A percentile compares a stretch with the other conserved stretches of the same genome.
These are phyloP conservation scores for Jacaranda copaia DNA, from an alignment of 257 asterid genomes.

Conservation along the genomic window DNA sequence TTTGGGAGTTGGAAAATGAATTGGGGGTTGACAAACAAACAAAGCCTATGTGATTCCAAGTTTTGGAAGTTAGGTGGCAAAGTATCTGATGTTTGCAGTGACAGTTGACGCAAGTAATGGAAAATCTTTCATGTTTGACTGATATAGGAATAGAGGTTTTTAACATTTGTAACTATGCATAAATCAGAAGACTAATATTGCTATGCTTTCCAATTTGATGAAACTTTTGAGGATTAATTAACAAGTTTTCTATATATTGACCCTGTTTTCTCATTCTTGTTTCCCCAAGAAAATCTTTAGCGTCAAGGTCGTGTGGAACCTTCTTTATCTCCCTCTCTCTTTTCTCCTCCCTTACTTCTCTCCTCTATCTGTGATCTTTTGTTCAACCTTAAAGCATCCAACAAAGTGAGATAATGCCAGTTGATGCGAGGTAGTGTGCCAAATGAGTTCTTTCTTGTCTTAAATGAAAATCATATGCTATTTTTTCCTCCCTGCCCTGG, in stretches of 20 bases:
- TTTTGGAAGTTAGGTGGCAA: not conserved
- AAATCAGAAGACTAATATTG: not conserved
- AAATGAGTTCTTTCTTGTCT: not conserved
- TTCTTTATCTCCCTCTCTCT: not conserved
- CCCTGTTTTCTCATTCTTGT: not conserved
- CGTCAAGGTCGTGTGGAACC: not conserved
- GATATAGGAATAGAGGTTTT: not conserved
- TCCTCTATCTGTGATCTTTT: not conserved
- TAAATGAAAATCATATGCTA: not conserved
- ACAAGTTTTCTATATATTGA: not conserved
- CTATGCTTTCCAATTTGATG: not conserved
- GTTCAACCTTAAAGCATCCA: not conserved
- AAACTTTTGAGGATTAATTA: not conserved
- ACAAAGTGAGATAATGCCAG: not conserved
- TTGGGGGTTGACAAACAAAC: too few species aligned
- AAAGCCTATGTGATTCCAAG: not conserved
- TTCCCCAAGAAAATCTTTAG: not conserved
- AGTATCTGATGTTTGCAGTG: not conserved
- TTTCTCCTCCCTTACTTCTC: not conserved
- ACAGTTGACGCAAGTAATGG: not conserved
- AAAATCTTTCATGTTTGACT: not conserved
- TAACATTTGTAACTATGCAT: not conserved
- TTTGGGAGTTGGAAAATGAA: too few species aligned
- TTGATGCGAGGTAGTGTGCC: not conserved
- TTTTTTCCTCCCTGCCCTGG: not conserved